phyloP scores from a whole-genome alignment of 2,329 filamentous ascomycete species.

The Fusarium chuoi region DNA sequence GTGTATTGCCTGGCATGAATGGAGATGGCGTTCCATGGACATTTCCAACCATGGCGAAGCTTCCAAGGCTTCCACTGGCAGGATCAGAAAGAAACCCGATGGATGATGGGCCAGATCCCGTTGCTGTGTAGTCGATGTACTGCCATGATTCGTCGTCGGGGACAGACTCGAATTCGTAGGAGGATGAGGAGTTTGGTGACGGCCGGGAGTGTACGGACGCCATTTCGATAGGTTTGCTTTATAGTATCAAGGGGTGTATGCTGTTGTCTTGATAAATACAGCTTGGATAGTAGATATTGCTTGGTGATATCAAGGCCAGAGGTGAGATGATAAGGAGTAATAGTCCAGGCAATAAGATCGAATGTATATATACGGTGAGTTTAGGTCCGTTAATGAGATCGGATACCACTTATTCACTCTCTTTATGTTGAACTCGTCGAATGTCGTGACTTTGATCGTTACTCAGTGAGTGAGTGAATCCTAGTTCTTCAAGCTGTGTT shows the following conservation, averaged over 20 bases:
- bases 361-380: not conserved
- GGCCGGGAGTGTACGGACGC: constrained; percentile 54
- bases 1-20: constrained; percentile 18
- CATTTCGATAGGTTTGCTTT: constrained; percentile 36
- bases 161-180: constrained; percentile 53
- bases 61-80: constrained; percentile 61
- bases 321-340: not conserved
- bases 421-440: not conserved
- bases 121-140: constrained; percentile 52
- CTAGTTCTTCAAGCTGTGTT: not conserved
- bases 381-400: not conserved
- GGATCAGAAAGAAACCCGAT: constrained; percentile 62
- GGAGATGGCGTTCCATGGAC: constrained; percentile 33
- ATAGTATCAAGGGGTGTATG: not conserved
- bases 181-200: constrained; percentile 52
- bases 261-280: not conserved
- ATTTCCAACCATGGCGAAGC: constrained; percentile 60
- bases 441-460: constrained; percentile 10
- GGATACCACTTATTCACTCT: not conserved
- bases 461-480: not conserved
- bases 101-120: constrained; percentile 51
- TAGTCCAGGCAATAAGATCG: not conserved
- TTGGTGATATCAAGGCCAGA: not conserved
- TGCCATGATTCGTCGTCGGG: constrained; percentile 60
- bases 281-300: not conserved